Evolutionary conservation across 192 early-diverging fungal species (phyloP).

Genomic region (Coemansia sp.): DNA sequence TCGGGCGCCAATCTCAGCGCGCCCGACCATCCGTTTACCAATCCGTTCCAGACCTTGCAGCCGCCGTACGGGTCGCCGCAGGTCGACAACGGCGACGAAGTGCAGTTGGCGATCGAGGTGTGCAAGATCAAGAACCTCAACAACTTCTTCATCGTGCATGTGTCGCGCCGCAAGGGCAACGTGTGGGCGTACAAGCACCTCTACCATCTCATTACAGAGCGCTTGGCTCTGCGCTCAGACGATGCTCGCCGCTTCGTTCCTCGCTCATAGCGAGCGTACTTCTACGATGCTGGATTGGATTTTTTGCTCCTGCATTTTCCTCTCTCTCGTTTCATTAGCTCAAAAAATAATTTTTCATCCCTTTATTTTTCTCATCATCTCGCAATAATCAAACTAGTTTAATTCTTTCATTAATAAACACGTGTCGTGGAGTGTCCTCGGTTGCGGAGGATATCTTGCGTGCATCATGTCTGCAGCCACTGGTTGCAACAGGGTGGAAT

Average conservation of each 20-base stretch:
- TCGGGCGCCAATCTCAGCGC: constrained; percentile 22
- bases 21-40: constrained; percentile 25
- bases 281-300: too few species aligned
- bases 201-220: constrained; percentile 60
- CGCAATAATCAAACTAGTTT: too few species aligned
- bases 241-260: constrained; percentile 29
- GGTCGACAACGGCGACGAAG: constrained; percentile 69
- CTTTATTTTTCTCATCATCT: too few species aligned
- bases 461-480: too few species aligned
- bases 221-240: constrained; percentile 46
- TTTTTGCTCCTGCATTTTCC: too few species aligned
- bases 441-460: too few species aligned
- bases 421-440: too few species aligned
- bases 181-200: constrained; percentile 79
- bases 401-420: too few species aligned
- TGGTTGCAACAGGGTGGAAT: background rate
- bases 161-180: constrained; percentile 71
- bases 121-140: constrained; percentile 89
- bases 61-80: constrained; percentile 49
- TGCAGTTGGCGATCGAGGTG: constrained; percentile 85
- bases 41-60: constrained; percentile 34
- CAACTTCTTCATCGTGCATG: constrained; percentile 72
- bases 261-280: background rate
- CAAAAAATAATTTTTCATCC: too few species aligned
- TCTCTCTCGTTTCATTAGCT: too few species aligned